Base-by-base conservation (phyloP, 176 grass and related monocot species). In the Oryza officinalis region DNA sequence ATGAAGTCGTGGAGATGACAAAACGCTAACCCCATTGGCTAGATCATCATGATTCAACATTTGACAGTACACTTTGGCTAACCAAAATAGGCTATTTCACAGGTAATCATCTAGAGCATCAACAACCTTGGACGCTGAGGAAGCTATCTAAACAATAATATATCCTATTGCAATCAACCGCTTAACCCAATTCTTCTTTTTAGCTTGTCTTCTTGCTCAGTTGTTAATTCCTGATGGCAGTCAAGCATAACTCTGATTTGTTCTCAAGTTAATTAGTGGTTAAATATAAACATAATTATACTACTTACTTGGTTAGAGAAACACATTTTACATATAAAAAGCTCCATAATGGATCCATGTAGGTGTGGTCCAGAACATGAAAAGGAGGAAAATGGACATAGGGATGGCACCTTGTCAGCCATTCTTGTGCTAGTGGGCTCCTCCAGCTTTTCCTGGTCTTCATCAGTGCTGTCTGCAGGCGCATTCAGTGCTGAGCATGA, bases 381-480 rank as follows among this genome's bases (percentile, higher is more conserved):
- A 81, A 77, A 89, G 76, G 17, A 35, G 23, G 74, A 26, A 43
- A 75, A 63, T 79, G 88, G 74, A 37, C 79, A 83, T 52, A 54
- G 77, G 81, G 84, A 71, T 83, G 80, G 82, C 52, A 95, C 93
- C 93, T 92, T 95, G 85, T 95, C 93, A 92, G 88, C 43, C 68
- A 94, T 47, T 85, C 84, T 80, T 80, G 90, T 91, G 82, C 32
- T 87, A 41, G 90, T 88, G 78, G 86, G 77, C 28, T 82, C 79
- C 60, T 95, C 90, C 63, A 74, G 90, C 90, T 88, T 95, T 88
- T 92, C 80, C 67, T 87, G 85, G 27, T 92, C 87, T 88, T 74
- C 87, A 77, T 94, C 79, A 86, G 69, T 88, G 77, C 73, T 87
- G 67, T 90, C 84, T 88, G 87, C 49, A 71, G 80, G 72, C 13